Conservation (phyloP, 108 stramenopile genomes). For the Nannochloropsis oceanica region DNA sequence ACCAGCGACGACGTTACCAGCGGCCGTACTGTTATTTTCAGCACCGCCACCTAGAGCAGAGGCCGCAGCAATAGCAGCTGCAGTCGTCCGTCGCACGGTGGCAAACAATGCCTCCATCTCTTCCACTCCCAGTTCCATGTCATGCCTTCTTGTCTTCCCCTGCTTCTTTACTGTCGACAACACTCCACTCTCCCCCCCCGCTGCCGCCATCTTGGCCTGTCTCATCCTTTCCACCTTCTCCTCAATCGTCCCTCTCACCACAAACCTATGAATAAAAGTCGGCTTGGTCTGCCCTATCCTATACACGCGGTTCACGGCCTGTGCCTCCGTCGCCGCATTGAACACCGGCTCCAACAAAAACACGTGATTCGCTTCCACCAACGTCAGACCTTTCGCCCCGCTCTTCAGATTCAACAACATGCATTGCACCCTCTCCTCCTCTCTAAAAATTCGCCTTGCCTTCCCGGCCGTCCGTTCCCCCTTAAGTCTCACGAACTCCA, state of each 20-base stretch:
- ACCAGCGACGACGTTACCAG: background rate
- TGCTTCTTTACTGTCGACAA: background rate
- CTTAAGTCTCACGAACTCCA: conserved; percentile 39
- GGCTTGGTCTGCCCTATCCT: conserved; percentile 53
- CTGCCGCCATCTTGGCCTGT: background rate
- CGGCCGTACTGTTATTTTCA: background rate
- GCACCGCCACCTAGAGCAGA: background rate
- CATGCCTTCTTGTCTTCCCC: background rate
- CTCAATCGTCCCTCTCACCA: conserved; percentile 60
- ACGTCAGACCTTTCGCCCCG: conserved; percentile 61
- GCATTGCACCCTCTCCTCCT: background rate
- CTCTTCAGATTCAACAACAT: conserved; percentile 57
- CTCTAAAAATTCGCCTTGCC: background rate
- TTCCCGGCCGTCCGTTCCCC: conserved; percentile 1
- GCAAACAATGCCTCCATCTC: background rate
- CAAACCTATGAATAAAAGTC: conserved; percentile 55
- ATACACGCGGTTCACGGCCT: conserved; percentile 50
- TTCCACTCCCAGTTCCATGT: background rate
- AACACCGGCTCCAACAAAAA: conserved; percentile 69
- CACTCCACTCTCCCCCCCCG: background rate
- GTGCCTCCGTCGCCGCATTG: conserved; percentile 49
- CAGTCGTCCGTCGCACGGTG: background rate
- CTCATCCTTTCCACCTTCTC: conserved; percentile 40
- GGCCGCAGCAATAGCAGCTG: background rate
- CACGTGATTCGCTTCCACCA: conserved; percentile 62